These are phyloP conservation scores for Beauveria rudraprayagi DNA, from an alignment of 2,329 filamentous ascomycete species.

Conservation along the genomic window DNA sequence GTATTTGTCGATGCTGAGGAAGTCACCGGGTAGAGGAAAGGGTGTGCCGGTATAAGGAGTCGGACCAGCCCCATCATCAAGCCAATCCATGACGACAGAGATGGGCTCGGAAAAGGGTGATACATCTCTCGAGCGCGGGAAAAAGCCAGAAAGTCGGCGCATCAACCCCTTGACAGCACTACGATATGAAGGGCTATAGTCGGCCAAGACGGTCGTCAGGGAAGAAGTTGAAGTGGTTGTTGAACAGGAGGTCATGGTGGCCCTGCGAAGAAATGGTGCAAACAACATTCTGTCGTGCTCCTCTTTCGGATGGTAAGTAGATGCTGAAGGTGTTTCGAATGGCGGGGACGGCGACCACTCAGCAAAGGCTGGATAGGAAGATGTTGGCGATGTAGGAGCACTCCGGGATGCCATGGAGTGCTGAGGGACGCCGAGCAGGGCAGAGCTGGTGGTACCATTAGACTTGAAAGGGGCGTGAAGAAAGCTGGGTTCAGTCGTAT, in stretches of 20 bases:
- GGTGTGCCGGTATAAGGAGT: conserved; percentile 15
- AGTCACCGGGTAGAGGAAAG: conserved; percentile 40
- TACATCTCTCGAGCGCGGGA: conserved; percentile 16
- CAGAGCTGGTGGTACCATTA: neutral
- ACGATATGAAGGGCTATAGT: conserved; percentile 26
- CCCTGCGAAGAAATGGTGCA: conserved; percentile 22
- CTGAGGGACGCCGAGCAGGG: neutral
- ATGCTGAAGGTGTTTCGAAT: neutral
- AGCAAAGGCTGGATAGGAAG: neutral
- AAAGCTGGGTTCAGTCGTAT: neutral
- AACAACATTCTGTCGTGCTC: conserved; percentile 15
- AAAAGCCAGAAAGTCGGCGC: conserved; percentile 29
- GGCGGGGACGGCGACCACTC: neutral
- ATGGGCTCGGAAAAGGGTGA: conserved; percentile 20
- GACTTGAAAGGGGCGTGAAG: neutral
- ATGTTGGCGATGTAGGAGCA: neutral
- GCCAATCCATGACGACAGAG: conserved; percentile 17
- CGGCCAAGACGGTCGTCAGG: conserved; percentile 25
- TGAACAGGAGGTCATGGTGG: conserved; percentile 30
- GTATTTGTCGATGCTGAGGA: conserved; percentile 29
- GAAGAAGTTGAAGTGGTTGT: conserved; percentile 30
- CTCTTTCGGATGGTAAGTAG: conserved; percentile 9
- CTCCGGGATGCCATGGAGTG: neutral
- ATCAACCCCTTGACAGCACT: conserved; percentile 30
- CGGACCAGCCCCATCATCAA: conserved; percentile 22